A percentile compares a stretch with the other conserved stretches of the same genome.
Evolutionary conservation across 495 filamentous ascomycete species (phyloP).

Genomic region (Neurospora sublineolata): DNA sequence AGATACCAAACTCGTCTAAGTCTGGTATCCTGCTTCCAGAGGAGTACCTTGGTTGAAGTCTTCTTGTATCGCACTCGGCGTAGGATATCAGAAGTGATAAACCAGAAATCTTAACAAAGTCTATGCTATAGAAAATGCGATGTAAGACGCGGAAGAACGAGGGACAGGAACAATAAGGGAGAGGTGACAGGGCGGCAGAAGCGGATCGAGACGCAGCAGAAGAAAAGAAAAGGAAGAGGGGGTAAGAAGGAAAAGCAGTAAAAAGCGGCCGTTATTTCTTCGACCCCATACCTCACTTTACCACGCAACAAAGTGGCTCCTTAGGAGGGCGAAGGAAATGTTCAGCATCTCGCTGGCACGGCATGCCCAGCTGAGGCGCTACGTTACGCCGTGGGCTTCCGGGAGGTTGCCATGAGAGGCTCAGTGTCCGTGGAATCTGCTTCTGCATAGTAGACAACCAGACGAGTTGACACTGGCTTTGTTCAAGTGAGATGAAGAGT

Average conservation of each 20-base stretch:
- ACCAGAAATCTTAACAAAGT: neutral
- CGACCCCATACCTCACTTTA: neutral
- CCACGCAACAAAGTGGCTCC: neutral
- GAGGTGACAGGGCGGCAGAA: neutral
- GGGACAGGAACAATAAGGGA: neutral
- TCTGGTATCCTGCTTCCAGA: neutral
- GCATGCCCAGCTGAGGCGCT: neutral
- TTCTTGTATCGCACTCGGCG: neutral
- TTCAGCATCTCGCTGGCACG: neutral
- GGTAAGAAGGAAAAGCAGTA: neutral
- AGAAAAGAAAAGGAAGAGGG: neutral
- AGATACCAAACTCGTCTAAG: neutral
- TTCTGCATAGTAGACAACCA: neutral
- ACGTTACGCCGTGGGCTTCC: neutral
- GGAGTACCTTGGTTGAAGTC: neutral
- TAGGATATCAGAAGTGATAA: neutral
- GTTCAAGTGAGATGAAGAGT: neutral
- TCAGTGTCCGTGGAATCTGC: neutral
- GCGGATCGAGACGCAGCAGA: neutral
- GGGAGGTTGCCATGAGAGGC: neutral
- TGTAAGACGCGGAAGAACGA: neutral
- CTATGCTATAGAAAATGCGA: neutral
- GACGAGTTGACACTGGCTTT: neutral
- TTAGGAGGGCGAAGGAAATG: neutral
- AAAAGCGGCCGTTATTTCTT: neutral